These are phyloP conservation scores for Tetrahymena elliotti DNA, from an alignment of 73 alveolate genomes.

Conservation along the genomic window DNA sequence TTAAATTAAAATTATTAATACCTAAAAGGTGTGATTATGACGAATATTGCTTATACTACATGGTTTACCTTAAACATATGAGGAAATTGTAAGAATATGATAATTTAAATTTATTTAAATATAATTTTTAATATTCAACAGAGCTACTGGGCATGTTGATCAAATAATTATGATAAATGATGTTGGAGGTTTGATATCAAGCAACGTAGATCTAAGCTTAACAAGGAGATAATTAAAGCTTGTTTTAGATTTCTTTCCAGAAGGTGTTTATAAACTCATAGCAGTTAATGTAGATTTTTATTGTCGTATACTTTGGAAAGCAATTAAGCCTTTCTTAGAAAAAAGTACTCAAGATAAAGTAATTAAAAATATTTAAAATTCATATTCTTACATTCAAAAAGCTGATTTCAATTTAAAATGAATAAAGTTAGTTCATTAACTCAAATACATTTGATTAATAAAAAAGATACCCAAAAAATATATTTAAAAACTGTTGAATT, in stretches of 20 bases:
- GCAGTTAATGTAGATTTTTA: neutral
- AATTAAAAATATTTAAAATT: neutral
- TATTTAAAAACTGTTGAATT: too few relatives aligned
- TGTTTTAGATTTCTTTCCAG: neutral
- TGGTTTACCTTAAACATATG: neutral
- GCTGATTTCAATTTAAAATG: neutral
- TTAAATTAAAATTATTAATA: too few relatives aligned
- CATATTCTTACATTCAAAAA: too few relatives aligned
- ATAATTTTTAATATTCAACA: neutral
- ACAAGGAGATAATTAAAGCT: neutral
- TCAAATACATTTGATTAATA: too few relatives aligned
- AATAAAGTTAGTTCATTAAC: too few relatives aligned
- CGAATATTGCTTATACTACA: neutral
- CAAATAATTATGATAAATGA: neutral
- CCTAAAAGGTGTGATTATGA: neutral
- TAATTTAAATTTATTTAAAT: neutral
- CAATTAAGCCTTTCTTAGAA: neutral
- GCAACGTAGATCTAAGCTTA: neutral
- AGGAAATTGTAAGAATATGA: neutral
- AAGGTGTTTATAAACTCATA: neutral
- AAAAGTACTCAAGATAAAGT: neutral
- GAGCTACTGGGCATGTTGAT: neutral
- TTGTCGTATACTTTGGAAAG: neutral
- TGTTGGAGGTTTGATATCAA: neutral
- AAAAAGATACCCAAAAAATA: too few relatives aligned